Percentiles rank a stretch among this genome's conserved stretches.
phyloP scores from a whole-genome alignment of 2,329 filamentous ascomycete species.

The Sarocladiaceae sp. region DNA sequence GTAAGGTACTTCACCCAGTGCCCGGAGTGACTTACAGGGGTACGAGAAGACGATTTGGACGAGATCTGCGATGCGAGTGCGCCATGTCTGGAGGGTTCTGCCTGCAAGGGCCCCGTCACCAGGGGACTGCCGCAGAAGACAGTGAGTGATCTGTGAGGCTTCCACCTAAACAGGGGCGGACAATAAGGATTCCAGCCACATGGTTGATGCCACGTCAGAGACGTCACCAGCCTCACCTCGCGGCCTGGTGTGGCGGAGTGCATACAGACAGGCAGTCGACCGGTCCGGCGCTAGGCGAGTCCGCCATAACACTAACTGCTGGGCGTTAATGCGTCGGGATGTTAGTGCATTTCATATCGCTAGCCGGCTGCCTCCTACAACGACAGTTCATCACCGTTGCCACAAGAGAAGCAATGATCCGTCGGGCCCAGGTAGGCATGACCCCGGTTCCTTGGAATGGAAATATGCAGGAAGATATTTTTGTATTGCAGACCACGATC shows the following conservation, averaged over 20 bases:
- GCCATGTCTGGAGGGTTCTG: no score
- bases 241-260: slow-evolving; percentile 5
- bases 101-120: neutral
- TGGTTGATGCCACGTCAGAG: slow-evolving; percentile 1
- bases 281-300: neutral
- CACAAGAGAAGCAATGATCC: neutral
- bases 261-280: neutral
- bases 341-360: neutral
- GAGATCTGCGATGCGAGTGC: slow-evolving; percentile 4
- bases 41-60: neutral
- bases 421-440: neutral
- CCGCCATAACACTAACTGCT: neutral
- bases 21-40: slow-evolving; percentile 6
- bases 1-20: neutral
- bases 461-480: slow-evolving; percentile 3
- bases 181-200: slow-evolving; percentile 5
- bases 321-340: neutral
- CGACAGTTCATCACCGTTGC: neutral
- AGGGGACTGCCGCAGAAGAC: no score
- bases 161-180: no score
- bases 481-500: neutral
- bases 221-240: slow-evolving; percentile 7
- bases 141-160: no score
- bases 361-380: slow-evolving; percentile 2
- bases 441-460: neutral